A percentile compares a stretch with the other conserved stretches of the same genome.
These are phyloP conservation scores for Didymella pomorum DNA, from an alignment of 2,329 filamentous ascomycete species.

Conservation along the genomic window DNA sequence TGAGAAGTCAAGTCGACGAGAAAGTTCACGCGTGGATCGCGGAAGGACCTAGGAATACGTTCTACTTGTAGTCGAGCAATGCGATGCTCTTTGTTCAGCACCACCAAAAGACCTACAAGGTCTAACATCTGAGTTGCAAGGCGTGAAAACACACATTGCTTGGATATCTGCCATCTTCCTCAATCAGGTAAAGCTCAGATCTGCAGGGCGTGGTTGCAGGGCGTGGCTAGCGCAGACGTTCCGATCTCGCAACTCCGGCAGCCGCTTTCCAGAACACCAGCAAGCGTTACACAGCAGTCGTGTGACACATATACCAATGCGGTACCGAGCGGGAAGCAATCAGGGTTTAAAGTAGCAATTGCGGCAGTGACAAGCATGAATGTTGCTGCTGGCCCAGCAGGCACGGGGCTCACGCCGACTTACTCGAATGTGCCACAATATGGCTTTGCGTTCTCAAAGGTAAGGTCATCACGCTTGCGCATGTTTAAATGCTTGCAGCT, in stretches of 20 bases:
- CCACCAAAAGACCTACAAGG: neutral
- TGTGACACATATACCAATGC: neutral
- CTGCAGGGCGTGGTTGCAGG: constrained; percentile 9
- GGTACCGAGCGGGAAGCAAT: neutral
- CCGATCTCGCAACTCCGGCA: constrained; percentile 10
- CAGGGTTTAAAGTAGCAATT: neutral
- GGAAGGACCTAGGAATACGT: neutral
- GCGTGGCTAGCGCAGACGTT: constrained; percentile 3
- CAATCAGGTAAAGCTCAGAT: neutral
- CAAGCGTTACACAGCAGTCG: neutral
- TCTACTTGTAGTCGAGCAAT: neutral
- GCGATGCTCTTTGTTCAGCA: neutral
- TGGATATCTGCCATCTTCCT: neutral
- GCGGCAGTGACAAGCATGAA: neutral
- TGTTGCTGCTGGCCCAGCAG: neutral
- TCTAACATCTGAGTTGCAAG: neutral
- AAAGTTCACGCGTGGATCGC: neutral
- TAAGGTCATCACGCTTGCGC: neutral
- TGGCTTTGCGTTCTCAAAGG: constrained; percentile 9
- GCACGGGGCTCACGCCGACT: neutral
- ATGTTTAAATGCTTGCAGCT: neutral
- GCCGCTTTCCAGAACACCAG: neutral
- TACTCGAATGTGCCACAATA: constrained; percentile 7
- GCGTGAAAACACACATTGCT: neutral
- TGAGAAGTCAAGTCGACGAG: neutral